Evolutionary conservation across 1,139 yeast species (phyloP).

Genomic region (Ogataea hybrid): DNA sequence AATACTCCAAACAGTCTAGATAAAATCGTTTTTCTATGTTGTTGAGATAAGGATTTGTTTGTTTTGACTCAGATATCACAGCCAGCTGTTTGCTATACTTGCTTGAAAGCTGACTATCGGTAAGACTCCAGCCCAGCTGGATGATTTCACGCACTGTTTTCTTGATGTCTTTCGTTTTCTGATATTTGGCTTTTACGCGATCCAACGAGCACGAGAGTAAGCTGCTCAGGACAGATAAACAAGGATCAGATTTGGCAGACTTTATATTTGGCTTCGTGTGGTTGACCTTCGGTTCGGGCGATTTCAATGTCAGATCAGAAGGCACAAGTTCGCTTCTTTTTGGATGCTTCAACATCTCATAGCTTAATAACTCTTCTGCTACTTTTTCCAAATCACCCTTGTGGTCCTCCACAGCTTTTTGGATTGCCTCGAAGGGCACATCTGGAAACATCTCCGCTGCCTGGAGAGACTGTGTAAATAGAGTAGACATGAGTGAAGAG

Average conservation of each 20-base stretch:
- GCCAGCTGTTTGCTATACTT: slow-evolving; percentile 1
- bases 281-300: neutral
- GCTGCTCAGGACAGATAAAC: neutral
- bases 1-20: slow-evolving; percentile 3
- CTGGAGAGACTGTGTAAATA: slow-evolving; percentile 7
- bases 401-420: slow-evolving; percentile 15
- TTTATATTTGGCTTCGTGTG: neutral
- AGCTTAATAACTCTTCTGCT: slow-evolving; percentile 25
- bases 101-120: neutral
- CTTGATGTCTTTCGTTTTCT: neutral
- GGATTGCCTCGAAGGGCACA: slow-evolving; percentile 22
- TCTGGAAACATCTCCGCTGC: slow-evolving; percentile 30
- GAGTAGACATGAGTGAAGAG: slow-evolving; percentile 4
- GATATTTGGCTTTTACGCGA: neutral
- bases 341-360: slow-evolving; percentile 12
- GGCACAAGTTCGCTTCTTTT: neutral
- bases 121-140: slow-evolving; percentile 3
- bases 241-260: neutral
- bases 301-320: neutral
- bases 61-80: neutral
- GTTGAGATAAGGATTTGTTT: slow-evolving; percentile 1
- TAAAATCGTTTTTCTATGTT: slow-evolving; percentile 4
- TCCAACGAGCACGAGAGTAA: neutral
- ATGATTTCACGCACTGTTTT: slow-evolving; percentile 1
- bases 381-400: slow-evolving; percentile 21